These are phyloP conservation scores for Aquilaria sinensis DNA, from an alignment of 345 rosid species.

Conservation along the genomic window DNA sequence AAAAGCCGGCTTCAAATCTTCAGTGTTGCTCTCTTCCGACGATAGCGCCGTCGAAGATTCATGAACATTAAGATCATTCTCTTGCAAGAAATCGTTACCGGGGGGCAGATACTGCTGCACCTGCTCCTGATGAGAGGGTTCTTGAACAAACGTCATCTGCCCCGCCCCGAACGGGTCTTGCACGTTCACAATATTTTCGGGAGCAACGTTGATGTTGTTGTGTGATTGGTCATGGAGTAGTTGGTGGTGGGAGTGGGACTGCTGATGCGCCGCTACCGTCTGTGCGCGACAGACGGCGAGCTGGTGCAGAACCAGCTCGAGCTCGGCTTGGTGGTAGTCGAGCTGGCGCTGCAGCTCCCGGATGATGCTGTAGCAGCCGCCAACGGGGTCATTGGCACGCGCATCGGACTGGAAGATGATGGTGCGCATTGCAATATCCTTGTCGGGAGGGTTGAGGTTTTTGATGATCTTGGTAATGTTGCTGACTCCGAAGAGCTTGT, in stretches of 20 bases:
- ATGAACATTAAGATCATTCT: slow-evolving; percentile 16
- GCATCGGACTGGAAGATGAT: slow-evolving; percentile 85
- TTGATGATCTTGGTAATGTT: slow-evolving; percentile 84
- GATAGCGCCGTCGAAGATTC: slow-evolving; percentile 26
- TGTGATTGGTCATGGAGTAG: too few relatives aligned
- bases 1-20: slow-evolving; percentile 31
- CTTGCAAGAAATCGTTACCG: slow-evolving; percentile 17
- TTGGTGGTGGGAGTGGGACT: neutral
- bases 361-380: slow-evolving; percentile 69
- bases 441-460: slow-evolving; percentile 49
- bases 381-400: slow-evolving; percentile 79
- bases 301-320: slow-evolving; percentile 73
- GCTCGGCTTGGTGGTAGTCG: slow-evolving; percentile 58
- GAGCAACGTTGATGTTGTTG: too few relatives aligned
- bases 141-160: too few relatives aligned
- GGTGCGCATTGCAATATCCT: slow-evolving; percentile 81
- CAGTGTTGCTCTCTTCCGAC: slow-evolving; percentile 23
- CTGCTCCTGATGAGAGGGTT: neutral
- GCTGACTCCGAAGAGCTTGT: slow-evolving; percentile 88
- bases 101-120: slow-evolving; percentile 19
- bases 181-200: too few relatives aligned
- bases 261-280: slow-evolving; percentile 22
- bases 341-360: slow-evolving; percentile 66
- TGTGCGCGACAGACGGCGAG: slow-evolving; percentile 46
- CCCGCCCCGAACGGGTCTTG: too few relatives aligned